Evolutionary conservation across 1,284 basidiomycete genomes (phyloP), one percentile per base, ranked within the genome.

Genomic region (Ganoderma leucocontextum): DNA sequence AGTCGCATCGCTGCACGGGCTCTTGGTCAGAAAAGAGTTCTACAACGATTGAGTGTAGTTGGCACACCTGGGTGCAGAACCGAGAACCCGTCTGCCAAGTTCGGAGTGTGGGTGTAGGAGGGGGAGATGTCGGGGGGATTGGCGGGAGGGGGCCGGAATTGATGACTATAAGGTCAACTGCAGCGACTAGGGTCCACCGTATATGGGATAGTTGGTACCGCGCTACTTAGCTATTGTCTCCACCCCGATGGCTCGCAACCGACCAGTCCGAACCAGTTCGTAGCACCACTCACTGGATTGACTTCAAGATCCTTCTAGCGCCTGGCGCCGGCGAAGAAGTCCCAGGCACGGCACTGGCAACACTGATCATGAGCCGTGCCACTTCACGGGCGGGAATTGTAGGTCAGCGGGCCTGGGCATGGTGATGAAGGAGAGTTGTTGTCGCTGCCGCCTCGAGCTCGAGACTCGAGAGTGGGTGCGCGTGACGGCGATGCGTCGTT

Each of bases 1-100:
- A 63, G 44, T 1, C 55, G 39, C 65, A 67, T 67, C 44, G n/a
- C 44, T 47, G n/a, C 5, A 47, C 10, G 44, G 12, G 29, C 29
- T 29, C n/a, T 22, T 1, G 22, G 47, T 49, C n/a, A 49, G 47
- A 49, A n/a, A 10, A 4, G 41, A 42, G n/a, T 9, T 22, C n/a
- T 25, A 12, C 9, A 10, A 22, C 47, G 10, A n/a, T 49, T 10
- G 12, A 12, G 47, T 9, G 9, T 12, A 12, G n/a, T 22, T 4
- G 9, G 17, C 22, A 4, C 22, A 49, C 47, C n/a, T 49, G 22
- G 22, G 47, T 17, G 19, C 41, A 42, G 15, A 42, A 42, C 15
- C 17, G 41, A 19, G 41, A 10, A 42, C 15, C 41, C 17, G 41
- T 19, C 1, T 42, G 17, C 4, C 41, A 42, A 13, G 15, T 13